A percentile compares a stretch with the other conserved stretches of the same genome.
These are phyloP conservation scores for Penicillium sclerotigenum DNA, from an alignment of 2,329 filamentous ascomycete genomes.

Conservation along the genomic window DNA sequence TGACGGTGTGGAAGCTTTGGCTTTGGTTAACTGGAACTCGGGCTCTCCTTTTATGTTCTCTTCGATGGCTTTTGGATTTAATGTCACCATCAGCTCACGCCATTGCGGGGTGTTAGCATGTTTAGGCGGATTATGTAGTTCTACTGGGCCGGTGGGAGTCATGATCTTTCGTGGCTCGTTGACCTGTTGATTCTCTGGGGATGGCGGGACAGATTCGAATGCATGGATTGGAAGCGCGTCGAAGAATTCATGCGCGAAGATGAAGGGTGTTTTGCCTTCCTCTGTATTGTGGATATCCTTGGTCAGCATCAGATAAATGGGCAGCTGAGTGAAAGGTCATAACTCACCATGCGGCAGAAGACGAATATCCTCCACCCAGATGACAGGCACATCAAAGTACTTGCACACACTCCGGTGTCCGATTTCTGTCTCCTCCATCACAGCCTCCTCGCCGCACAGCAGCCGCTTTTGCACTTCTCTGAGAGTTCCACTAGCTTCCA, in stretches of 20 bases:
- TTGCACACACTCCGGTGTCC: constrained; percentile 75
- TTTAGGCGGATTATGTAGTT: constrained; percentile 42
- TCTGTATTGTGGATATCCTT: constrained; percentile 40
- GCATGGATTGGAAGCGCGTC: constrained; percentile 94
- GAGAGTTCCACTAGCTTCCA: constrained; percentile 84
- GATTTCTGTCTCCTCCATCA: constrained; percentile 66
- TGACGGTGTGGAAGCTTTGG: constrained; percentile 73
- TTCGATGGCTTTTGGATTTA: constrained; percentile 58
- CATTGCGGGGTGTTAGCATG: constrained; percentile 59
- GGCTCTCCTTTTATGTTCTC: constrained; percentile 53
- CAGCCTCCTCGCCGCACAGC: constrained; percentile 69
- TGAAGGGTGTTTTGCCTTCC: constrained; percentile 75
- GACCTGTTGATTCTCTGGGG: constrained; percentile 36
- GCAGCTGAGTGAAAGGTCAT: background rate
- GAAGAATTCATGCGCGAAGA: constrained; percentile 97
- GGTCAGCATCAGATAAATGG: background rate
- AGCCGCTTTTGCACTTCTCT: constrained; percentile 73
- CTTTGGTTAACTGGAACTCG: constrained; percentile 84
- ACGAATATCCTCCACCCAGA: constrained; percentile 87
- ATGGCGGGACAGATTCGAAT: constrained; percentile 70
- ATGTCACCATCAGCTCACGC: constrained; percentile 77
- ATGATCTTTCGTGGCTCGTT: constrained; percentile 47
- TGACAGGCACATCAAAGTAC: constrained; percentile 68
- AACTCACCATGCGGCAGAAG: constrained; percentile 67
- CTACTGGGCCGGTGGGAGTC: constrained; percentile 49